phyloP scores from a whole-genome alignment of 495 filamentous ascomycete genomes.

The Peziza echinospora region DNA sequence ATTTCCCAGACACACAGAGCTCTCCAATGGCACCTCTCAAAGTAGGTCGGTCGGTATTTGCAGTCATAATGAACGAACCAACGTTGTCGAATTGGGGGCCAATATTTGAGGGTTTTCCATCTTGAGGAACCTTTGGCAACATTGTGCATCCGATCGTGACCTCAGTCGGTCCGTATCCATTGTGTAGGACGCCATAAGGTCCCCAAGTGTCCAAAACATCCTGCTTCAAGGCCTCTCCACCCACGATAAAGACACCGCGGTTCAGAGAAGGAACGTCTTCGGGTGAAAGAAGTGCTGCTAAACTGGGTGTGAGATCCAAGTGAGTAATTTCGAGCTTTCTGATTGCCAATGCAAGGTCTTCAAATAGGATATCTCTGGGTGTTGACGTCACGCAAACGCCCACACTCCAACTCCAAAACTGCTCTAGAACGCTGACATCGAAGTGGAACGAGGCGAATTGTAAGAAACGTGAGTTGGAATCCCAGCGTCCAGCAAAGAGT shows the following conservation, averaged over 20 bases:
- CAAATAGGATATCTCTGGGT: conserved; percentile 53
- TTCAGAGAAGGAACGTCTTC: conserved; percentile 46
- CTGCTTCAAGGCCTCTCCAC: conserved; percentile 48
- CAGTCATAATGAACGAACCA: conserved; percentile 54
- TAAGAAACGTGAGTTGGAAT: conserved; percentile 46
- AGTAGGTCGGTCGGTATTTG: conserved; percentile 43
- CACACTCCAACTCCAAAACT: conserved; percentile 76
- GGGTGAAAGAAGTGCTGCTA: conserved; percentile 38
- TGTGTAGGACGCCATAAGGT: conserved; percentile 39
- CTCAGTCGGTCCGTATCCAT: conserved; percentile 72
- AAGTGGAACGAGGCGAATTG: conserved; percentile 84
- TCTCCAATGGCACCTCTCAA: conserved; percentile 66
- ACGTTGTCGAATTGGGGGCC: conserved; percentile 67
- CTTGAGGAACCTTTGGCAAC: conserved; percentile 44
- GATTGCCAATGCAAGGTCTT: conserved; percentile 51
- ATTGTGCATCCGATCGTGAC: conserved; percentile 74
- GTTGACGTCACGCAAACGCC: conserved; percentile 61
- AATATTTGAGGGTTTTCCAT: conserved; percentile 65
- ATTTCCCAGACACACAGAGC: conserved; percentile 62
- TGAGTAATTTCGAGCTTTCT: conserved; percentile 56
- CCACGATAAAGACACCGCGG: conserved; percentile 53
- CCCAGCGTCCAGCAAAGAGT: conserved; percentile 50
- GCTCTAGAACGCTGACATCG: conserved; percentile 69
- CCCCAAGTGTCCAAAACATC: conserved; percentile 56
- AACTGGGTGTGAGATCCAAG: conserved; percentile 55